Evolutionary conservation across 768 basidiomycete genomes (phyloP).

Genomic region (Hebeloma cylindrosporum): DNA sequence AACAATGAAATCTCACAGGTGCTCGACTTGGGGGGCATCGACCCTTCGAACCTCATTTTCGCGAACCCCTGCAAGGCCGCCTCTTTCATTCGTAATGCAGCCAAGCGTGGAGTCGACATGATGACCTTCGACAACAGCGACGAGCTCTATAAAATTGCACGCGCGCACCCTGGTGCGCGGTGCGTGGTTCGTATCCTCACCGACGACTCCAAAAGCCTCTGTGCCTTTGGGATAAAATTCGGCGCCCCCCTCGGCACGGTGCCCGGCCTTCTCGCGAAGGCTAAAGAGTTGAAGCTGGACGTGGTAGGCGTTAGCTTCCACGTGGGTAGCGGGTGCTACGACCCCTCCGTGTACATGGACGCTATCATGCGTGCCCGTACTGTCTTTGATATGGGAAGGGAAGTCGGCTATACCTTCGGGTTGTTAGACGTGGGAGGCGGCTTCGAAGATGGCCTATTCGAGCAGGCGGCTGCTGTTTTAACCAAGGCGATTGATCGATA

Average conservation of each 20-base stretch:
- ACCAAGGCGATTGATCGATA: slow-evolving; percentile 67
- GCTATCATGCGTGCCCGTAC: slow-evolving; percentile 80
- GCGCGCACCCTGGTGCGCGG: slow-evolving; percentile 76
- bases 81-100: slow-evolving; percentile 88
- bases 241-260: slow-evolving; percentile 87
- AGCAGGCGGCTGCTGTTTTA: slow-evolving; percentile 71
- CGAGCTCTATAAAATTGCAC: slow-evolving; percentile 91
- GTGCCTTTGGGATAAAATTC: slow-evolving; percentile 92
- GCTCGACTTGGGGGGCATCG: slow-evolving; percentile 68
- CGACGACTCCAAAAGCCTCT: slow-evolving; percentile 95
- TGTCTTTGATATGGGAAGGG: slow-evolving; percentile 86
- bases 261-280: slow-evolving; percentile 75
- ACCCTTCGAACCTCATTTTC: slow-evolving; percentile 86
- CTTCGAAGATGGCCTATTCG: slow-evolving; percentile 88
- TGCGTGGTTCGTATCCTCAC: slow-evolving; percentile 93
- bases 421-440: slow-evolving; percentile 96
- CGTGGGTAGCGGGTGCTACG: slow-evolving; percentile 96
- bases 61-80: slow-evolving; percentile 98
- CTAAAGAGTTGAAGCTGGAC: slow-evolving; percentile 73
- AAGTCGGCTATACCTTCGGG: slow-evolving; percentile 77
- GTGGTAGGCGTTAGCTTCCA: slow-evolving; percentile 98
- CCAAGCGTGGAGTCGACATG: slow-evolving; percentile 74
- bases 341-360: slow-evolving; percentile 85
- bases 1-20: slow-evolving; percentile 88
- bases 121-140: slow-evolving; percentile 99